These are phyloP conservation scores for Trichosporon sp. DNA, from an alignment of 1,284 basidiomycete species.

Conservation along the genomic window DNA sequence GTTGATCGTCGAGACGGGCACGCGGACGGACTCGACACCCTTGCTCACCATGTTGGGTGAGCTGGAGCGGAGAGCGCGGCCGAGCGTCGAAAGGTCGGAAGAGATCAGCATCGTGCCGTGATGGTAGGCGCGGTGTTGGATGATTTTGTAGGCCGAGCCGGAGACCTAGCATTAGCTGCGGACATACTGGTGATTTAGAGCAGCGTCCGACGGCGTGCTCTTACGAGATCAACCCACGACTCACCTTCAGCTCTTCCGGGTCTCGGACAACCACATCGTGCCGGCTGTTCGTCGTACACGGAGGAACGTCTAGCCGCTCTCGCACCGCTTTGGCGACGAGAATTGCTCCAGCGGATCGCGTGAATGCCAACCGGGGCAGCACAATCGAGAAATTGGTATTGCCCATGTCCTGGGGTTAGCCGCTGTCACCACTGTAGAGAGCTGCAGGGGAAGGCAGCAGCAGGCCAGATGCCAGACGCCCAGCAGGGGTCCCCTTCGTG, in stretches of 20 bases:
- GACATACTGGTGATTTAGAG: neutral
- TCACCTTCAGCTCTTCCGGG: conserved; percentile 67
- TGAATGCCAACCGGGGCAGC: conserved; percentile 71
- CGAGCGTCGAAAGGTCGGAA: conserved; percentile 64
- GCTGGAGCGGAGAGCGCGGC: conserved; percentile 60
- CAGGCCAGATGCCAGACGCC: no score
- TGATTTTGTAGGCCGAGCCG: conserved; percentile 96
- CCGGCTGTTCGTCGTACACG: conserved; percentile 75
- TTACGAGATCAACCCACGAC: conserved; percentile 41
- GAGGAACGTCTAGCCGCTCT: conserved; percentile 57
- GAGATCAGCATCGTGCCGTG: conserved; percentile 99
- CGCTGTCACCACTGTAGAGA: no score
- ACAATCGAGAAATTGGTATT: conserved; percentile 98
- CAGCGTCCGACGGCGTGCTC: no score
- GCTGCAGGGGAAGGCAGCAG: no score
- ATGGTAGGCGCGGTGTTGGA: conserved; percentile 85
- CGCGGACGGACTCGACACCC: conserved; percentile 79
- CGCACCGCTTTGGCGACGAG: conserved; percentile 73
- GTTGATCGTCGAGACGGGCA: conserved; percentile 82
- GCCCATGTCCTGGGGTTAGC: conserved; percentile 68
- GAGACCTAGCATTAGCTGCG: conserved; percentile 63
- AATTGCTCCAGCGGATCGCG: conserved; percentile 71
- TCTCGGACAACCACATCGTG: conserved; percentile 77
- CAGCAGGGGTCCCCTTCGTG: no score
- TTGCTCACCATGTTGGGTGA: conserved; percentile 73